These are phyloP conservation scores for Amaranthus cruentus DNA, from an alignment of 148 eudicot species.

Conservation along the genomic window DNA sequence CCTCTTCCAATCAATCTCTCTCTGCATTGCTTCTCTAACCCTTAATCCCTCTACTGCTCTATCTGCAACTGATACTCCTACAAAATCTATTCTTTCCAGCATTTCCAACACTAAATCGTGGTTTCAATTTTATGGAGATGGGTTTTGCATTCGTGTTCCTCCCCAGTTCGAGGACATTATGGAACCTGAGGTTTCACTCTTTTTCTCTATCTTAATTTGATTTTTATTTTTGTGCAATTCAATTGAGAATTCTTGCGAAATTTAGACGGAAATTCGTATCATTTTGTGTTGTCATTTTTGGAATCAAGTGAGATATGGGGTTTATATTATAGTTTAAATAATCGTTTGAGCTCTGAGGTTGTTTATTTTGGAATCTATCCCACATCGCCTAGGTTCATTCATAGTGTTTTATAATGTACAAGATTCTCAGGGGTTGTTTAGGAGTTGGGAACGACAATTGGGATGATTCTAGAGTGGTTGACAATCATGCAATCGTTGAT, in stretches of 20 bases:
- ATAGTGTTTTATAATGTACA: no score
- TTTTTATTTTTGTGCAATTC: neutral
- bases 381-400: no score
- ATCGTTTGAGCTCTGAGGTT: no score
- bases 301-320: no score
- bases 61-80: constrained; percentile 27
- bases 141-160: constrained; percentile 86
- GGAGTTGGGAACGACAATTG: no score
- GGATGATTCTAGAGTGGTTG: no score
- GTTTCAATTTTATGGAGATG: constrained; percentile 84
- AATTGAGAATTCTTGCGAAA: neutral
- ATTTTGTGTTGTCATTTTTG: neutral
- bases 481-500: no score
- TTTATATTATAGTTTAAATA: neutral
- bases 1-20: constrained; percentile 32
- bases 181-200: constrained; percentile 73
- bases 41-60: constrained; percentile 28
- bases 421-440: no score
- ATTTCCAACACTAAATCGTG: constrained; percentile 86
- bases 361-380: no score
- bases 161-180: constrained; percentile 66
- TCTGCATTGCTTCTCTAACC: constrained; percentile 34
- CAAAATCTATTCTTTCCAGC: constrained; percentile 56
- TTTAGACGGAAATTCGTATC: neutral
- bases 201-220: neutral